Base-by-base conservation (phyloP, 129 eudicot species). In the Solidago caesia region DNA sequence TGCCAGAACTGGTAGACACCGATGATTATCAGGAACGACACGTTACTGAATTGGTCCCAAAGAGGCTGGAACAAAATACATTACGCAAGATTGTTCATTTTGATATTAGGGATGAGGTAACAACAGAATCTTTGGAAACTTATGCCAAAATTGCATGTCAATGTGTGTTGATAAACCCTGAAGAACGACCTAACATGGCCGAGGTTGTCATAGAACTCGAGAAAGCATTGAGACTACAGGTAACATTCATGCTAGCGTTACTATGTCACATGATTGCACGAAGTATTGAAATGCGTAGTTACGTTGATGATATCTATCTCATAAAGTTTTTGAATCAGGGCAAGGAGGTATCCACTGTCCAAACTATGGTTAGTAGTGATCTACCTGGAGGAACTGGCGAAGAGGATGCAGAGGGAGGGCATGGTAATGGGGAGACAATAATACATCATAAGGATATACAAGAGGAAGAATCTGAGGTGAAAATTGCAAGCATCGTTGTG, bases 21-120 rank as follows among this genome's bases (percentile, higher is more conserved):
- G 83, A 79, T 47, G 83, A 79, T 73, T 79, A 79, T 67, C 79
- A 79, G 47, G 83, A 79, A 49, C 83, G 83, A 0, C 70, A 47
- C 67, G 83, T 79, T 52, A 73, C 79, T 0, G 79, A 79, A 47
- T 33, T 79, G 68, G 83, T 73, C 68, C 83, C 83, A 2, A 79
- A 79, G 75, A 79, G 75, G 56, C 42, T 79, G 68, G 75, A 67
- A 58, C 83, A 79, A 14, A 67, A 79, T 58, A 45, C 7, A 48
- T 73, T 79, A 66, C 83, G 83, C 9, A 67, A 74, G 70, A 79
- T 79, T 46, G 75, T 79, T 16, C 79, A 79, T 44, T 21, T 79
- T 7, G 83, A 73, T 47, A 79, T 79, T 6, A 48, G 83, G 13
- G 64, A 79, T 14, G 83, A 79, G 26, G 73, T 79, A 66, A 66